Conservation (phyloP, 805 yeast genomes). For the Candida ficus region DNA sequence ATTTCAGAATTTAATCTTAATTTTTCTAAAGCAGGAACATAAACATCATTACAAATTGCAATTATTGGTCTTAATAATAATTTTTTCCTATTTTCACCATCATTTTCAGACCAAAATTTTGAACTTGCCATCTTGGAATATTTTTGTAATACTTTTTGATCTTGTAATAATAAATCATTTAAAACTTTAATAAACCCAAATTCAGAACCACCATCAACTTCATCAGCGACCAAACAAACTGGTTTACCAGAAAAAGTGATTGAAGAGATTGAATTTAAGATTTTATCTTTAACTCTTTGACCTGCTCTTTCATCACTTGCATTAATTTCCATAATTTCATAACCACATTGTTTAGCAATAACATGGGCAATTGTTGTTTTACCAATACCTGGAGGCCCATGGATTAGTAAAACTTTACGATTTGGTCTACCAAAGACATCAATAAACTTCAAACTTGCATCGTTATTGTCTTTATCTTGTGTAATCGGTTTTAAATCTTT, state of each 20-base stretch:
- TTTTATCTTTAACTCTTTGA: constrained; percentile 45
- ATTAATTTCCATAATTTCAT: constrained; percentile 75
- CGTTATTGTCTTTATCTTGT: constrained; percentile 11
- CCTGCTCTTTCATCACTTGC: constrained; percentile 79
- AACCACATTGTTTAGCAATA: constrained; percentile 77
- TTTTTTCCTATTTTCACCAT: constrained; percentile 30
- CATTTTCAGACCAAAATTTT: constrained; percentile 21
- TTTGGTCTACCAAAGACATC: constrained; percentile 58
- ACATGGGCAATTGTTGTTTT: constrained; percentile 84
- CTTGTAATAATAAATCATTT: constrained; percentile 55
- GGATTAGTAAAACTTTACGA: constrained; percentile 63
- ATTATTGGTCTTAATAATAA: constrained; percentile 78
- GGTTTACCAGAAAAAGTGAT: constrained; percentile 68
- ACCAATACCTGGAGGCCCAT: constrained; percentile 90
- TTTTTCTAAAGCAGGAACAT: constrained; percentile 67
- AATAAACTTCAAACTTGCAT: constrained; percentile 7
- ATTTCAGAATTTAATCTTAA: constrained; percentile 72
- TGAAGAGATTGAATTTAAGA: constrained; percentile 58
- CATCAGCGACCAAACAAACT: constrained; percentile 81
- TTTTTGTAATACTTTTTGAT: constrained; percentile 44
- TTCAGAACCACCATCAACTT: constrained; percentile 78
- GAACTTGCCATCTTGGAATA: constrained; percentile 23
- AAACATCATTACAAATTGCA: constrained; percentile 86
- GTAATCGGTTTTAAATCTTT: constrained; percentile 32
- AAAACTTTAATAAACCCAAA: constrained; percentile 53